phyloP scores from a whole-genome alignment of 495 filamentous ascomycete species.

The Tuber magnatum region DNA sequence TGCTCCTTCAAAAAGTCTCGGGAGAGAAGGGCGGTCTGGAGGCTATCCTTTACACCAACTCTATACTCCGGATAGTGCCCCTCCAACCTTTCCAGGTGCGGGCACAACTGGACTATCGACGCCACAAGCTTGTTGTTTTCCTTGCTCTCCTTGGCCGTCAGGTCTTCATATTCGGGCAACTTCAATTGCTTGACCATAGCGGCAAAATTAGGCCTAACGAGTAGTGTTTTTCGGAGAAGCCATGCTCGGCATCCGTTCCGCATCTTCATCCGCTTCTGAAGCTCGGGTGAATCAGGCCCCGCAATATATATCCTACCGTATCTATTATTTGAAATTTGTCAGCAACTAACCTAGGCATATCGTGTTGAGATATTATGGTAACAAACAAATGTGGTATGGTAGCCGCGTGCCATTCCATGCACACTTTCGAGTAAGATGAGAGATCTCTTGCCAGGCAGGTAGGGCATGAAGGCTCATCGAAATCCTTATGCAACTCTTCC shows the following conservation, averaged over 20 bases:
- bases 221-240: slow-evolving; percentile 67
- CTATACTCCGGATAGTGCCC: slow-evolving; percentile 65
- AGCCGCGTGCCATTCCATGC: slow-evolving; percentile 25
- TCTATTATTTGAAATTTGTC: slow-evolving; percentile 17
- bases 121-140: slow-evolving; percentile 66
- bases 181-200: slow-evolving; percentile 67
- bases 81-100: slow-evolving; percentile 68
- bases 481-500: slow-evolving; percentile 16
- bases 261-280: slow-evolving; percentile 22
- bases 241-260: slow-evolving; percentile 58
- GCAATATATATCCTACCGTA: slow-evolving; percentile 29
- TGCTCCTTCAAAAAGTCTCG: slow-evolving; percentile 66
- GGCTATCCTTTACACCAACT: slow-evolving; percentile 65
- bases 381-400: slow-evolving; percentile 28
- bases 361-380: not conserved
- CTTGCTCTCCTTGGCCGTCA: slow-evolving; percentile 47
- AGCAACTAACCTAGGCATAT: slow-evolving; percentile 7
- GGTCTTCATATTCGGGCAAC: slow-evolving; percentile 55
- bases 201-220: slow-evolving; percentile 61
- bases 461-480: slow-evolving; percentile 21
- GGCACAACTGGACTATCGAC: slow-evolving; percentile 77
- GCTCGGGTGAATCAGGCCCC: slow-evolving; percentile 19
- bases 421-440: slow-evolving; percentile 29
- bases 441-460: slow-evolving; percentile 27
- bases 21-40: slow-evolving; percentile 66